Evolutionary conservation across 192 early-diverging fungal genomes (phyloP), one percentile per base, ranked within the genome.

Genomic region (Thoreauomyces humboldtii): DNA sequence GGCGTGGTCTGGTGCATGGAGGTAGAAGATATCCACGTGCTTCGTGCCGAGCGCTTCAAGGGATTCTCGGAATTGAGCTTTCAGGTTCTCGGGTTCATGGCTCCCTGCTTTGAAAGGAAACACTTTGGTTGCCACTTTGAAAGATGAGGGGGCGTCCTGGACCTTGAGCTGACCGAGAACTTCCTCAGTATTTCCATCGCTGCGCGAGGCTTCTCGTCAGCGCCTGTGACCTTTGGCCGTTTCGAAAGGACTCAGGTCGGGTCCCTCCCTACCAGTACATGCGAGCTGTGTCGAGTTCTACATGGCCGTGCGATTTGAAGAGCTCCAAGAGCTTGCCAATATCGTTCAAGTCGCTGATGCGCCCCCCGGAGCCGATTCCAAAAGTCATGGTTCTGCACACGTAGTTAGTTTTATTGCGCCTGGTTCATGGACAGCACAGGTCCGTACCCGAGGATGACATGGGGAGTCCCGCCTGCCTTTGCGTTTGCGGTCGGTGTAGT

Each of bases 21-120:
- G 65, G 55, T 87, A 87, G 53, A 87, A 83, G 14, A 86, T 75
- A 46, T 86, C 84, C 14, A 87, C 80, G 41, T 72, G 72, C 11
- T 73, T 41, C 4, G 56, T 44, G 2, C 76, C 66, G 55, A 87
- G 65, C 19, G 80, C 82, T 34, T 11, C 57, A 17, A 87, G 63
- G 2, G 79, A 80, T 14, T 67, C 73, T 6, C 50, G 25, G 44
- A 77, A 73, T 53, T 70, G 63, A 5, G 33, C 60, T 61, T 45
- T 71, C 24, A 80, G 68, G 25, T 70, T 61, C 32, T 58, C 71
- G 7, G 71, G 65, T 36, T 66, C 60, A 60, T 80, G 80, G 3
- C 72, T 59, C 21, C 78, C 76, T 0, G 62, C 33, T 33, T 56
- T 36, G 32, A 65, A 67, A 1, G 86, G 86, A 57, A 63, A 86